Base-by-base conservation (phyloP, 371 early-diverging fungal genomes). In the Actinomortierella ambigua region DNA sequence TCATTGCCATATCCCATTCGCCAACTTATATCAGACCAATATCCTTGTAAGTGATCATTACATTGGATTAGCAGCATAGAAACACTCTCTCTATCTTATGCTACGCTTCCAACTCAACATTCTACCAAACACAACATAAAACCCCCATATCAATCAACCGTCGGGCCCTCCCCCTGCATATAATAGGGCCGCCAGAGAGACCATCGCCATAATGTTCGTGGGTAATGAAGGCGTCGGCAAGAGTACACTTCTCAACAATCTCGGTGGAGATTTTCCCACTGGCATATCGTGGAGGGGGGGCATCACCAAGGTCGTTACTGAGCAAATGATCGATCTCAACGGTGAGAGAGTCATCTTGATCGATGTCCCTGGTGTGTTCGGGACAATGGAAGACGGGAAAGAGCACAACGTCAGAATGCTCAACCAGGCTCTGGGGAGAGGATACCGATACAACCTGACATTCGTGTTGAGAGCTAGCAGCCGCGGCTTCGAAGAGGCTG, bases 311-410 rank as follows among this genome's bases (percentile, higher is more conserved):
- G 55, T 28, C 3, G 22, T 55, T 8, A 8, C 18, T 3, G 62
- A 62, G 39, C 9, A 18, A 2, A 23, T 7, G 7, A 51, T 55
- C 28, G 1, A 39, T 4, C 20, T 62, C 18, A 29, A 28, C 27
- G 39, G 28, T 15, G 13, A 34, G 3, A 39, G n/a, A 23, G 53
- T 23, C 6, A 42, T 47, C 17, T 48, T 62, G 9, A 55, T 62
- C 9, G 56, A 62, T 29, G 28, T 55, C 11, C 62, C 62, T 20
- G 56, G 62, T 20, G n/a, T 62, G 29, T 62, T 55, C 23, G 62
- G 55, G 29, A 28, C 50, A 8, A 41, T 50, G 18, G 43, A 40
- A 20, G 18, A 62, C 8, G 27, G 13, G 8, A 55, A 55, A n/a
- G 18, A 28, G 50, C 1, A 9, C 11, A 62, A 62, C 28, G 40